Percentiles rank a stretch among this genome's conserved stretches.
Conservation (phyloP, 2,329 filamentous ascomycete genomes). For the Scleromitrula shiraiana region DNA sequence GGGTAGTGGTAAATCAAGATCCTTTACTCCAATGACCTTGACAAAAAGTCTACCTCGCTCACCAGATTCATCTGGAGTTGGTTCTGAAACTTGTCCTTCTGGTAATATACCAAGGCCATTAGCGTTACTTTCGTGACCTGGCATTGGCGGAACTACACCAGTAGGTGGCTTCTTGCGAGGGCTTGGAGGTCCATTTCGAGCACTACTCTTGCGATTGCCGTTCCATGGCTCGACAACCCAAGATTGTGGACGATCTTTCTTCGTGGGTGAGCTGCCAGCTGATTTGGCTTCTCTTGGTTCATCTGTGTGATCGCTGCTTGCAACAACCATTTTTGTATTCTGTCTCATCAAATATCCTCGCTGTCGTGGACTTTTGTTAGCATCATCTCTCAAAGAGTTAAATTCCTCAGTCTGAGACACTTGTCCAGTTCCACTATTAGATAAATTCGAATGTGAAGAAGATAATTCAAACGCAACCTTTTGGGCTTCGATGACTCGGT, state of each 20-base stretch:
- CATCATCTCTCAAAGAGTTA: conserved; percentile 31
- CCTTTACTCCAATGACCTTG: conserved; percentile 97
- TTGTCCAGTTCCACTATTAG: conserved; percentile 34
- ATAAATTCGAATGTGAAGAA: conserved; percentile 20
- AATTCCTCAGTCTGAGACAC: conserved; percentile 30
- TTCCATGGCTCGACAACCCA: conserved; percentile 99
- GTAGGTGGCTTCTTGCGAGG: conserved; percentile 32
- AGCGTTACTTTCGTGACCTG: conserved; percentile 74
- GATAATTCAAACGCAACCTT: conserved; percentile 63
- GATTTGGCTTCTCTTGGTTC: conserved; percentile 47
- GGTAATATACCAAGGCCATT: conserved; percentile 53
- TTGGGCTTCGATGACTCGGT: conserved; percentile 90
- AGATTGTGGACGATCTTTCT: conserved; percentile 73
- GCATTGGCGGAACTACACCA: conserved; percentile 71
- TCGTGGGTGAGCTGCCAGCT: conserved; percentile 60
- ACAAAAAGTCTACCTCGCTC: conserved; percentile 91
- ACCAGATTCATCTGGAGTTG: conserved; percentile 61
- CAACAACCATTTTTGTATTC: conserved; percentile 93
- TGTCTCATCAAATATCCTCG: conserved; percentile 98
- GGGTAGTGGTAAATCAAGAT: conserved; percentile 83
- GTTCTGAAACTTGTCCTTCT: conserved; percentile 43
- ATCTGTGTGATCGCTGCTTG: conserved; percentile 61
- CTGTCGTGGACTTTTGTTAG: conserved; percentile 63
- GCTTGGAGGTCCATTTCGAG: conserved; percentile 47
- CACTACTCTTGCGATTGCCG: conserved; percentile 61